phyloP scores from a whole-genome alignment of 1,139 yeast species.

The Taphrina sp. region DNA sequence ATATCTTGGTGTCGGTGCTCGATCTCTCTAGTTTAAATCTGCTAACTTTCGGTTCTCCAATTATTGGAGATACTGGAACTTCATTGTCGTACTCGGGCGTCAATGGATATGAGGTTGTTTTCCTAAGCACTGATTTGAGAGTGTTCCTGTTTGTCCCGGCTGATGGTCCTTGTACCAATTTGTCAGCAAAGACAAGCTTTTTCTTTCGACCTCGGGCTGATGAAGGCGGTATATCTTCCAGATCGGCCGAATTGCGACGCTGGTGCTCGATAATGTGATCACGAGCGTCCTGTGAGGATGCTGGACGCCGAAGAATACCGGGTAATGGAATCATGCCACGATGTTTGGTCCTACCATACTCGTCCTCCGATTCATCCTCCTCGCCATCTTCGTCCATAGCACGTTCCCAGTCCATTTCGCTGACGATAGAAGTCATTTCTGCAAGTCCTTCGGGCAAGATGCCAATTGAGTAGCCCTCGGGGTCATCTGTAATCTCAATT shows the following conservation, averaged over 20 bases:
- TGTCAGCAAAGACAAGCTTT: conserved; percentile 27
- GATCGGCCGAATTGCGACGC: conserved; percentile 11
- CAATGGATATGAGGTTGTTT: conserved; percentile 15
- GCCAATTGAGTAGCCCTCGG: conserved; percentile 8
- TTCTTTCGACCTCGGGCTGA: conserved; percentile 18
- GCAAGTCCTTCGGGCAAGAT: conserved; percentile 11
- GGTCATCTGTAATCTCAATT: conserved; percentile 8
- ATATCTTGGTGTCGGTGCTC: conserved; percentile 6
- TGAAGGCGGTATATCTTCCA: background rate
- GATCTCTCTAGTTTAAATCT: conserved; percentile 14
- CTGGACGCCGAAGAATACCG: conserved; percentile 1
- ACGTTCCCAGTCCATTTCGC: conserved; percentile 15
- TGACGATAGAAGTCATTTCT: conserved; percentile 11
- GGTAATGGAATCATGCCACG: conserved; percentile 21
- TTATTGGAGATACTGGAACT: background rate
- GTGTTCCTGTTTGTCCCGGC: conserved; percentile 11
- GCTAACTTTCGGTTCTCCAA: background rate
- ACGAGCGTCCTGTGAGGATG: conserved; percentile 16
- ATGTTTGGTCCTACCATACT: conserved; percentile 14
- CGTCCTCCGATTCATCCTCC: conserved; percentile 27
- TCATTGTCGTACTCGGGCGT: background rate
- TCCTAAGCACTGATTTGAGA: conserved; percentile 7
- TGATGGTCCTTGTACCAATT: conserved; percentile 26
- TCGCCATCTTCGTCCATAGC: conserved; percentile 8
- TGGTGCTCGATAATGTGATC: conserved; percentile 6